Evolutionary conservation across 495 filamentous ascomycete genomes (phyloP).

Genomic region (Neurospora sp.): DNA sequence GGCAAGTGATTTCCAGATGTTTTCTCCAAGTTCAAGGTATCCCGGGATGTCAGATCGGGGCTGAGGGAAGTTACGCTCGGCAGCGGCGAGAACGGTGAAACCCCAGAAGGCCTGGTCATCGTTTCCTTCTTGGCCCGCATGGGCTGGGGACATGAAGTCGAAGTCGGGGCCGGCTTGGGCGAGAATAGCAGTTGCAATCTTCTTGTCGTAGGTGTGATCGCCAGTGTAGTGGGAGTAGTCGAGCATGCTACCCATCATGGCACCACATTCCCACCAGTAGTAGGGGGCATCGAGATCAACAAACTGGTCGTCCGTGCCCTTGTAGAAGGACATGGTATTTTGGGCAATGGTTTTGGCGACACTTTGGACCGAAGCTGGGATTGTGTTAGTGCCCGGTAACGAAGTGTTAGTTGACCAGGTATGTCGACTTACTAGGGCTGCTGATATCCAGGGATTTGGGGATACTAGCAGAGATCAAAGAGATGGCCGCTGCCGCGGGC

Average conservation of each 20-base stretch:
- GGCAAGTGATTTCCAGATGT: conserved; percentile 35
- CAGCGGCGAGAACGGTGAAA: conserved; percentile 60
- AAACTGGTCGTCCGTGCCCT: conserved; percentile 48
- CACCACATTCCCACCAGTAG: conserved; percentile 77
- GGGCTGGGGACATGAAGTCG: conserved; percentile 45
- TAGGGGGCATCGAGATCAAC: conserved; percentile 60
- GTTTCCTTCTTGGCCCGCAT: conserved; percentile 46
- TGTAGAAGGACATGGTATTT: conserved; percentile 53
- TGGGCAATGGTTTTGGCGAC: conserved; percentile 40
- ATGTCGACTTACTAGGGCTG: conserved; percentile 25
- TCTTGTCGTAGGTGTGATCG: conserved; percentile 61
- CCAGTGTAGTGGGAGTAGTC: conserved; percentile 81
- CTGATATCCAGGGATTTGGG: conserved; percentile 36
- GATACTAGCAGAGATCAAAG: conserved; percentile 18
- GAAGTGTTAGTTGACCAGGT: not conserved
- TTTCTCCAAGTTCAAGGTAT: conserved; percentile 49
- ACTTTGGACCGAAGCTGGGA: conserved; percentile 36
- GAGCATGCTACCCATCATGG: conserved; percentile 61
- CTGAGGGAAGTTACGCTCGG: conserved; percentile 64
- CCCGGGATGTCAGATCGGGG: conserved; percentile 41
- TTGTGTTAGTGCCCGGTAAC: conserved; percentile 6
- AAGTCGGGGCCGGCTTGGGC: conserved; percentile 50
- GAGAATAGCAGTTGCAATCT: conserved; percentile 54
- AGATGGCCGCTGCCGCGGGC: conserved; percentile 17
- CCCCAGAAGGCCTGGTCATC: conserved; percentile 80